Base-by-base conservation (phyloP, 2,329 filamentous ascomycete species). In the Hypoxylon sp. region DNA sequence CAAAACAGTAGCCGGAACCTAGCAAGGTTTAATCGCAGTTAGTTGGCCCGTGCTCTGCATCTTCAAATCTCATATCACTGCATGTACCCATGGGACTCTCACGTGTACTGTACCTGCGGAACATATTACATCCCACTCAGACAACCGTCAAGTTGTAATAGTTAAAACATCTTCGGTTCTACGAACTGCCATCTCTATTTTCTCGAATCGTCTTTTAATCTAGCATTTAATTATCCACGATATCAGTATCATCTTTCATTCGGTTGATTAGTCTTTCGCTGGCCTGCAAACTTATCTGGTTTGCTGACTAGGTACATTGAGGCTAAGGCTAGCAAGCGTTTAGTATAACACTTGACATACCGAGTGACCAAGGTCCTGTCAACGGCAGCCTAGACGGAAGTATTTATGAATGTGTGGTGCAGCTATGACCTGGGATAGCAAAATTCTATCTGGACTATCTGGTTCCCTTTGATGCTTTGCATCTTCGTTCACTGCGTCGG, bases 381-480 rank as follows among this genome's bases (percentile, higher is more conserved):
- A 53, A 53, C 62, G 44, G 17, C 52, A 59, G 37, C 48, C 47
- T 47, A 37, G 59, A 66, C 58, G 39, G 57, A 46, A 35, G 65
- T 46, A 19, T 65, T 58, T 47, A 60, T 59, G 60, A 66, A 70
- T 71, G 57, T 66, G 58, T 46, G 26, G 69, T 53, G 67, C 54
- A 71, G 69, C 69, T 55, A 71, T 71, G 69, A 63, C 67, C 69
- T 67, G 63, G 60, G 61, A 63, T 55, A 67, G 33, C 37, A 46
- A 67, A 53, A 63, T 57, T 29, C 35, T 51, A n/a, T 48, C 29
- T 42, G 62, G 69, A 70, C 67, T 69, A 46, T 67, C 67, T 62
- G 51, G 68, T 71, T 69, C 68, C 58, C 48, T 65, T 71, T 71
- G 73, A 72, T 73, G 70, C 68, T 61, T 64, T 59, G 69, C 73